These are phyloP conservation scores for Kluyveromyces dobzhanskii DNA, from an alignment of 805 yeast genomes.

Conservation along the genomic window DNA sequence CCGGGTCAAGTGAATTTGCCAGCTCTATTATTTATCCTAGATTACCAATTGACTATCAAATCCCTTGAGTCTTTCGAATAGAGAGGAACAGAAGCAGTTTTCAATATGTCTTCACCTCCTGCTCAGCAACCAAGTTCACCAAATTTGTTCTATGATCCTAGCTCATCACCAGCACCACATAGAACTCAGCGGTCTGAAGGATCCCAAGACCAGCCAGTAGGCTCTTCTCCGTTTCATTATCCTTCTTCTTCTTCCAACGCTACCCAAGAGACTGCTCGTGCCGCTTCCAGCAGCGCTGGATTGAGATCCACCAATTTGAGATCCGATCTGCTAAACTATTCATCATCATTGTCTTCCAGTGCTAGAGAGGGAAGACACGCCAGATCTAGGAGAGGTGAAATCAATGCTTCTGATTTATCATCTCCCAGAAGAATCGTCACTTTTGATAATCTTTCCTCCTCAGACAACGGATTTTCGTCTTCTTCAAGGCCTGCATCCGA, in stretches of 20 bases:
- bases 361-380: conserved; percentile 39
- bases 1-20: no score
- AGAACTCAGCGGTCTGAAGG: conserved; percentile 19
- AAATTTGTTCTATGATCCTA: conserved; percentile 27
- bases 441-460: conserved; percentile 30
- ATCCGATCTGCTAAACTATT: conserved; percentile 33
- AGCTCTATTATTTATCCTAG: no score
- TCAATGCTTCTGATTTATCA: conserved; percentile 63
- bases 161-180: conserved; percentile 18
- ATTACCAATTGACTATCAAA: no score
- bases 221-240: conserved; percentile 36
- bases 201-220: conserved; percentile 18
- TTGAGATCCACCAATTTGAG: conserved; percentile 32
- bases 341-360: conserved; percentile 25
- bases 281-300: conserved; percentile 11
- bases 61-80: no score
- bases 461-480: conserved; percentile 15
- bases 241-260: conserved; percentile 31
- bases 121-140: conserved; percentile 31
- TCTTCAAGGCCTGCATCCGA: conserved; percentile 28
- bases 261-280: conserved; percentile 24
- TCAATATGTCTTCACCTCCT: conserved; percentile 20
- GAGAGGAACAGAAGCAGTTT: neutral
- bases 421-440: conserved; percentile 65
- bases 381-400: conserved; percentile 59